Base-by-base conservation (phyloP, 202 grass and related monocot species). In the Digitaria exilis region DNA sequence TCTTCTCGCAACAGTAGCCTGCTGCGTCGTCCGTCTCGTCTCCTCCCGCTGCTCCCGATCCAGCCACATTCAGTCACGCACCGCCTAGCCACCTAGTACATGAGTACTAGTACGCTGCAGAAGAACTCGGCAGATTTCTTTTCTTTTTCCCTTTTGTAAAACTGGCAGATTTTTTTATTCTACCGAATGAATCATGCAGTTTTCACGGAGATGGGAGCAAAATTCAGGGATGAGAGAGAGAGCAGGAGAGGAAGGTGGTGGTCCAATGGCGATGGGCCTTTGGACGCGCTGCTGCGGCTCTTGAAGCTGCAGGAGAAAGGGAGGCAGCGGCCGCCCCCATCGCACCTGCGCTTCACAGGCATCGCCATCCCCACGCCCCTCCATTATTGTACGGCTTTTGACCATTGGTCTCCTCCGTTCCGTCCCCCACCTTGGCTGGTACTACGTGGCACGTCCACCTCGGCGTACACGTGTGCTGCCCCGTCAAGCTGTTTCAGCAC, bases 281-380 rank as follows among this genome's bases (percentile, higher is more conserved):
- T 74, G 18, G 34, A 2, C 43, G n/a, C 16, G 69, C 82, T 54
- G 86, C 65, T 79, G 73, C 73, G 37, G 78, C 65, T 75, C 69
- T 77, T 80, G 80, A 84, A 63, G 85, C 87, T 92, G 90, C 90
- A 96, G 90, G 90, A 76, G 80, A 92, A 92, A 86, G 82, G 86
- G 86, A 88, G 90, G 79, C 86, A 88, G 82, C 82, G 42, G 52
- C 49, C 69, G 58, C 77, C 68, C 45, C 57, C 84, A 74, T 54
- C 65, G 39, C 73, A 34, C 80, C 63, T 7, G 17, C 7, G 45
- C 65, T 18, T 34, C 18, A 84, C 80, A 88, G 76, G 71, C 67
- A n/a, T 71, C 75, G 80, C 52, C 13, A 76, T 19, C 75, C 57
- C 59, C 71, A 66, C 78, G 82, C 17, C 2, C 12, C 44, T 83